Conservation (phyloP, 1,284 basidiomycete species). For the Vanrija pseudolonga region DNA sequence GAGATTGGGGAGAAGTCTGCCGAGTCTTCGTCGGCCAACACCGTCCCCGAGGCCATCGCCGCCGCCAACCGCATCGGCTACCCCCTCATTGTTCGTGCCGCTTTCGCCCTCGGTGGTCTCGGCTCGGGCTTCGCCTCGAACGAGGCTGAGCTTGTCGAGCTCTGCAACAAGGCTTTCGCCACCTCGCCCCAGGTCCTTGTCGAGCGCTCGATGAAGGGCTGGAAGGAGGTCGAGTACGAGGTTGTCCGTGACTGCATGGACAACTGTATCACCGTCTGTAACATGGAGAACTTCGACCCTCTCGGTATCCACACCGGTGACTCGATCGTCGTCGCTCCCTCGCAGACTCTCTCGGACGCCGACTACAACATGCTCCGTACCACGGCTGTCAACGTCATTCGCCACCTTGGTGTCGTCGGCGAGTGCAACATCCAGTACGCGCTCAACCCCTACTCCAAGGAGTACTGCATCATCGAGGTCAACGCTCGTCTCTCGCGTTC, state of each 20-base stretch:
- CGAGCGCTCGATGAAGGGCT: slow-evolving; percentile 99
- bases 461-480: slow-evolving; percentile 99
- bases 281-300: slow-evolving; percentile 99
- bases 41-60: slow-evolving; percentile 70
- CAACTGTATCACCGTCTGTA: slow-evolving; percentile 94
- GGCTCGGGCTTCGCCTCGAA: slow-evolving; percentile 93
- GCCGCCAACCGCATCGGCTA: slow-evolving; percentile 90
- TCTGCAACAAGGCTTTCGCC: slow-evolving; percentile 92
- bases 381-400: slow-evolving; percentile 95
- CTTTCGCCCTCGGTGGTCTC: slow-evolving; percentile 91
- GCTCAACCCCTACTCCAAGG: slow-evolving; percentile 87
- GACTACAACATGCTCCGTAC: slow-evolving; percentile 99
- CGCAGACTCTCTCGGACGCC: slow-evolving; percentile 93
- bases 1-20: slow-evolving; percentile 93
- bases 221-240: slow-evolving; percentile 99
- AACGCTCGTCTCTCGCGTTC: slow-evolving; percentile 99
- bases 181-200: slow-evolving; percentile 95
- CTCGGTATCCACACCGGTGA: slow-evolving; percentile 98
- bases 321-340: slow-evolving; percentile 97
- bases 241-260: slow-evolving; percentile 97
- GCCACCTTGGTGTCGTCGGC: slow-evolving; percentile 93
- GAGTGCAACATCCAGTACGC: slow-evolving; percentile 99
- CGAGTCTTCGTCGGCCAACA: slow-evolving; percentile 76
- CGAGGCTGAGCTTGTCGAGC: slow-evolving; percentile 75
- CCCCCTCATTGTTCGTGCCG: slow-evolving; percentile 94